These are phyloP conservation scores for Trametes coccinea DNA, from an alignment of 768 basidiomycete species.

Conservation along the genomic window DNA sequence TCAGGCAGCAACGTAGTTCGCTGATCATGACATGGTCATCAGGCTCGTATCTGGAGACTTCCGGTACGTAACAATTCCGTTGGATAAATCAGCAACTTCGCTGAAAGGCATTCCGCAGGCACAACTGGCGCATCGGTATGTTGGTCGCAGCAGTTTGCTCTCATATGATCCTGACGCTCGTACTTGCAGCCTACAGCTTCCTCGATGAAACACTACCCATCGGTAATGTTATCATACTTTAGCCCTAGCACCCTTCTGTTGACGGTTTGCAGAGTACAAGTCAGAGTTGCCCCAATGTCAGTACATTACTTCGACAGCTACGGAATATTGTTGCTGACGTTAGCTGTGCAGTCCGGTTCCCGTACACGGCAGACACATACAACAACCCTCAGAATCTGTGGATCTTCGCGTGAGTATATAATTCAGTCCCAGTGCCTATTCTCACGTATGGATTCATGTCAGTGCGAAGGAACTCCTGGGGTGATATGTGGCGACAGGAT, in stretches of 20 bases:
- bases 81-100: conserved; percentile 33
- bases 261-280: conserved; percentile 29
- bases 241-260: neutral
- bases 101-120: conserved; percentile 19
- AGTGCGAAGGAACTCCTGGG: conserved; percentile 6
- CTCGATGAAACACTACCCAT: conserved; percentile 34
- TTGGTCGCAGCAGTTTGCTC: conserved; percentile 33
- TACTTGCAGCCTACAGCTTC: conserved; percentile 33
- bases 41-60: conserved; percentile 41
- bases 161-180: neutral
- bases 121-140: conserved; percentile 40
- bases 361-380: conserved; percentile 62
- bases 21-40: neutral
- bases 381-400: conserved; percentile 64
- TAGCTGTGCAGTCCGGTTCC: conserved; percentile 51
- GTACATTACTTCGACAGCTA: neutral
- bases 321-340: neutral
- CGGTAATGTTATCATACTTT: conserved; percentile 23
- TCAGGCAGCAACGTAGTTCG: neutral
- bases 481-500: neutral
- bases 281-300: conserved; percentile 35
- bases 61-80: conserved; percentile 37
- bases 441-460: neutral
- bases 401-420: conserved; percentile 49
- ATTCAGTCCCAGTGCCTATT: neutral